Percentiles rank a stretch among this genome's conserved stretches.
Conservation (phyloP, 768 basidiomycete genomes). For the Naganishia randhawae region DNA sequence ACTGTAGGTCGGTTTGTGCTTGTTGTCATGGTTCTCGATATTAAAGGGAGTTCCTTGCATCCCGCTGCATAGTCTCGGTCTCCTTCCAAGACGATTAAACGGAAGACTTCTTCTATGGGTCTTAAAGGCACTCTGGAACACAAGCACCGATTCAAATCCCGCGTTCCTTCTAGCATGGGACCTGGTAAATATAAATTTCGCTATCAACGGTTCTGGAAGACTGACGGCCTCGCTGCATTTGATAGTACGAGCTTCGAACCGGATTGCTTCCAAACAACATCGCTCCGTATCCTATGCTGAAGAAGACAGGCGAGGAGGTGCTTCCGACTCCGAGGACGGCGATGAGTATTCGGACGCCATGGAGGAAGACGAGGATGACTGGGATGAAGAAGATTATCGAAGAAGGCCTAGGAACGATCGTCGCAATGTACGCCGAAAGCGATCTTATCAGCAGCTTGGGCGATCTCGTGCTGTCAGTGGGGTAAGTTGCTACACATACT, state of each 20-base stretch:
- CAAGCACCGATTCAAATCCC: slow-evolving; percentile 25
- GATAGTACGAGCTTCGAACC: slow-evolving; percentile 42
- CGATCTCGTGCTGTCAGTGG: not conserved
- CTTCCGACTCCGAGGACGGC: slow-evolving; percentile 30
- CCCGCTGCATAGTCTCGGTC: slow-evolving; percentile 27
- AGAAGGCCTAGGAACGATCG: slow-evolving; percentile 1
- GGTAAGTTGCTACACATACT: not conserved
- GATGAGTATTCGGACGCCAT: slow-evolving; percentile 28
- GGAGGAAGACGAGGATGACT: slow-evolving; percentile 46
- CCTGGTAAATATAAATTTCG: slow-evolving; percentile 11
- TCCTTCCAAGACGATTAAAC: slow-evolving; percentile 24
- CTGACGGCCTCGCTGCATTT: not conserved
- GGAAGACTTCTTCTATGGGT: slow-evolving; percentile 29
- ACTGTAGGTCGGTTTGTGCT: slow-evolving; percentile 27
- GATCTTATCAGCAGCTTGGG: slow-evolving; percentile 4
- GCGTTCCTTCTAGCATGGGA: slow-evolving; percentile 26
- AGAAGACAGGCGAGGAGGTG: slow-evolving; percentile 35
- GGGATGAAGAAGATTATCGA: slow-evolving; percentile 30
- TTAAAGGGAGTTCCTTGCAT: not conserved
- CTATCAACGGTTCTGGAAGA: not conserved
- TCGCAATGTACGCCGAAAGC: slow-evolving; percentile 7
- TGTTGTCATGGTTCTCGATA: not conserved
- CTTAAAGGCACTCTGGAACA: slow-evolving; percentile 23
- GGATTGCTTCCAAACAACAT: slow-evolving; percentile 43
- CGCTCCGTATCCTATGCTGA: slow-evolving; percentile 46